Evolutionary conservation across 805 yeast species (phyloP).

Genomic region (Scheffersomyces ergatensis): DNA sequence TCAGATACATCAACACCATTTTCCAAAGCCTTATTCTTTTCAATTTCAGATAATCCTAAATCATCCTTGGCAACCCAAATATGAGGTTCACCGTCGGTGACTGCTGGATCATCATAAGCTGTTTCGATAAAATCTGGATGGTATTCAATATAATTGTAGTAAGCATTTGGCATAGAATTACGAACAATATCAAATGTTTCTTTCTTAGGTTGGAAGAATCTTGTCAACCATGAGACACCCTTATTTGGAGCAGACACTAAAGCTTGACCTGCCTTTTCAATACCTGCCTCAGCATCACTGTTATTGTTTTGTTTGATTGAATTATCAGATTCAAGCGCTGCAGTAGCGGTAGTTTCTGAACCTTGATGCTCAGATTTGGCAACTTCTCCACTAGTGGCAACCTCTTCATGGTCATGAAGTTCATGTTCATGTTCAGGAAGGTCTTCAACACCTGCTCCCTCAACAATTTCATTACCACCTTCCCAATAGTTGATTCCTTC

Average conservation of each 20-base stretch:
- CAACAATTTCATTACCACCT: conserved; percentile 42
- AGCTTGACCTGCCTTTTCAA: conserved; percentile 8
- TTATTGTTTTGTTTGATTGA: conserved; percentile 1
- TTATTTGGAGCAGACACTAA: conserved; percentile 13
- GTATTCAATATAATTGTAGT: conserved; percentile 40
- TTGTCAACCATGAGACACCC: conserved; percentile 28
- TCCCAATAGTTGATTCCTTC: conserved; percentile 50
- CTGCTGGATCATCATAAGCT: conserved; percentile 57
- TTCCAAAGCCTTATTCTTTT: conserved; percentile 55
- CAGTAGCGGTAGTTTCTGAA: conserved; percentile 9
- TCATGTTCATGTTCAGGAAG: no score
- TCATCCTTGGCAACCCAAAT: conserved; percentile 73
- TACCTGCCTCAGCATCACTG: conserved; percentile 19
- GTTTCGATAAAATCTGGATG: conserved; percentile 36
- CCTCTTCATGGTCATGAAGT: no score
- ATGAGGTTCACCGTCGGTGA: conserved; percentile 54
- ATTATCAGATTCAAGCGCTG: conserved; percentile 2
- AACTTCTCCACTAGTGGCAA: conserved; percentile 1
- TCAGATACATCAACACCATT: conserved; percentile 55
- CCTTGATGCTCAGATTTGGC: conserved; percentile 3
- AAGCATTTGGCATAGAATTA: conserved; percentile 39
- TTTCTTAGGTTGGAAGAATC: conserved; percentile 47
- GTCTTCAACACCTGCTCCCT: conserved; percentile 20
- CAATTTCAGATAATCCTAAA: conserved; percentile 62
- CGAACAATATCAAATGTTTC: conserved; percentile 48